These are phyloP conservation scores for Nephelium lappaceum DNA, from an alignment of 345 rosid species.

Conservation along the genomic window DNA sequence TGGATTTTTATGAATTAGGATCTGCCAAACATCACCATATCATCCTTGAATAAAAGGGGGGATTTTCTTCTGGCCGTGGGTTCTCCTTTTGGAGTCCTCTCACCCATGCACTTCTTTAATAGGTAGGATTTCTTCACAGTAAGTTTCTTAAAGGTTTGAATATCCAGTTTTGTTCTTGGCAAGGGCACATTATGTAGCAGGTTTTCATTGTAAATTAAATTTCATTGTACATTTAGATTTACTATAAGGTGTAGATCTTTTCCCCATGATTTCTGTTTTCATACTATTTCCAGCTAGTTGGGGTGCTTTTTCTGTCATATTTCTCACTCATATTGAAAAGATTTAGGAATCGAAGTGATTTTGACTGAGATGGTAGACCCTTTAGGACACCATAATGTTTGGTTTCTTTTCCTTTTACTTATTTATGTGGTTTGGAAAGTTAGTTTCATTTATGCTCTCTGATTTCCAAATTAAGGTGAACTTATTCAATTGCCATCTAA, in stretches of 20 bases:
- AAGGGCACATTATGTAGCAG: too few species aligned
- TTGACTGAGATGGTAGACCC: too few species aligned
- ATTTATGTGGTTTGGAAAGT: not conserved
- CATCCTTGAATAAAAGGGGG: slow-evolving; percentile 55
- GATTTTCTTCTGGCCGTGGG: slow-evolving; percentile 77
- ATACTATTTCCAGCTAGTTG: not conserved
- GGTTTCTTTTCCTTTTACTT: not conserved
- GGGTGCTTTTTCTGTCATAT: not conserved
- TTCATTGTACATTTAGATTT: slow-evolving; percentile 2
- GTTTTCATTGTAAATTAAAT: not conserved
- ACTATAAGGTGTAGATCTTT: not conserved
- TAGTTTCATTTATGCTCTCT: not conserved
- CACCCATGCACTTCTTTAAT: slow-evolving; percentile 87
- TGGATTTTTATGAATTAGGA: slow-evolving; percentile 49
- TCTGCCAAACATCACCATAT: slow-evolving; percentile 43
- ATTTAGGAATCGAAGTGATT: not conserved
- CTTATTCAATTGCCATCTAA: not conserved
- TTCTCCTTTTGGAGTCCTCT: slow-evolving; percentile 94
- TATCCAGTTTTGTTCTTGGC: slow-evolving; percentile 17
- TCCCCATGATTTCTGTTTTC: not conserved
- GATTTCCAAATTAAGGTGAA: not conserved
- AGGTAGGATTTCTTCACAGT: slow-evolving; percentile 51
- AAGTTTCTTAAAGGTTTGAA: slow-evolving; percentile 11
- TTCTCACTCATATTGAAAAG: not conserved
- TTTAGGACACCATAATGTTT: not conserved